Conservation (phyloP, 2,329 filamentous ascomycete genomes). For the Diplocarpon mali region DNA sequence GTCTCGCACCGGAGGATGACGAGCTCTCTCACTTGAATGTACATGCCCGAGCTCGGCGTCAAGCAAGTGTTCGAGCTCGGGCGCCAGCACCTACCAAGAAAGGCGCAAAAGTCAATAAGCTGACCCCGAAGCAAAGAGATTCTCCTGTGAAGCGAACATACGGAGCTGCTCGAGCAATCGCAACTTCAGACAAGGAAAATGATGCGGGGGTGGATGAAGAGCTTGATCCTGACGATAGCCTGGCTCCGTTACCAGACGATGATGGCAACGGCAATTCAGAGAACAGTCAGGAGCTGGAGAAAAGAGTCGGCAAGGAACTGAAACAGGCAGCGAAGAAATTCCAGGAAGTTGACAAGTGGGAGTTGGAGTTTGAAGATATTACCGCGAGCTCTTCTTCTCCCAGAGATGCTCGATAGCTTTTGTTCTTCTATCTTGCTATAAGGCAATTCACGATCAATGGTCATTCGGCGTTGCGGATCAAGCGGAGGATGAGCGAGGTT, state of each 20-base stretch:
- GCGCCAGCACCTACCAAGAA: constrained; percentile 20
- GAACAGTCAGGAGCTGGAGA: constrained; percentile 30
- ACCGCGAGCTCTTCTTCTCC: constrained; percentile 42
- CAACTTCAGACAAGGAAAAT: constrained; percentile 48
- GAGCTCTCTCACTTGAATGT: constrained; percentile 40
- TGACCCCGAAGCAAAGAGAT: constrained; percentile 9
- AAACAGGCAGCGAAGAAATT: constrained; percentile 52
- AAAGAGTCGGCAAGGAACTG: constrained; percentile 35
- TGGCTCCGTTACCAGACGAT: constrained; percentile 36
- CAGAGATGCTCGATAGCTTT: constrained; percentile 35
- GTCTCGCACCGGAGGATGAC: constrained; percentile 41
- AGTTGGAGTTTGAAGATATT: constrained; percentile 56
- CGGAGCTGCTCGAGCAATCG: constrained; percentile 24
- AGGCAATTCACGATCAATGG: too few relatives aligned
- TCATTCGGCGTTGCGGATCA: neutral
- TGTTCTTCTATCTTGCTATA: too few relatives aligned
- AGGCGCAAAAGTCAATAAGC: constrained; percentile 19
- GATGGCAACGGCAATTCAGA: constrained; percentile 25
- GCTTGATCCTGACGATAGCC: constrained; percentile 29
- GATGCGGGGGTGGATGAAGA: constrained; percentile 23
- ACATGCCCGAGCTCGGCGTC: constrained; percentile 27
- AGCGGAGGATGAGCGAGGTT: too few relatives aligned
- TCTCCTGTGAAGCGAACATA: constrained; percentile 35
- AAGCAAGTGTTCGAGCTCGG: constrained; percentile 13
- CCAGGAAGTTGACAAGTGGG: constrained; percentile 58